Conservation (phyloP, 2,329 filamentous ascomycete genomes). For the Thelonectria discophora region DNA sequence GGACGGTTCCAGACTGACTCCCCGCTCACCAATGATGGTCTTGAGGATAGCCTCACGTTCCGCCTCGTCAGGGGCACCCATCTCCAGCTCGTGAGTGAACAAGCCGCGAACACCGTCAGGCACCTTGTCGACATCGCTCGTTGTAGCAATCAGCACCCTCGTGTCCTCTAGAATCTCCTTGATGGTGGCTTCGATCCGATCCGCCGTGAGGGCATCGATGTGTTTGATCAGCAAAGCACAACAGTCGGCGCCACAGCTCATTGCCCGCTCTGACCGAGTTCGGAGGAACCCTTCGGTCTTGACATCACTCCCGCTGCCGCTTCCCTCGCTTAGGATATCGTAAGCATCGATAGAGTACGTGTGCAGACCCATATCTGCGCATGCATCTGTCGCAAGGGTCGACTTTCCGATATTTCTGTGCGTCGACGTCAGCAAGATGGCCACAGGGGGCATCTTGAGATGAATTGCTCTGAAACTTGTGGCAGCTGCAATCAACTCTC, state of each 20-base stretch:
- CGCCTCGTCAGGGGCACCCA: conserved; percentile 89
- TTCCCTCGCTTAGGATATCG: conserved; percentile 90
- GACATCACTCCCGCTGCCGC: conserved; percentile 83
- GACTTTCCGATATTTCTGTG: conserved; percentile 94
- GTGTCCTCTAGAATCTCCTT: conserved; percentile 83
- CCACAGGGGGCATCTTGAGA: conserved; percentile 85
- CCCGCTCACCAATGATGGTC: conserved; percentile 78
- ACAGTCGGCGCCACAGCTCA: conserved; percentile 84
- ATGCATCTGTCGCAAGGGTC: conserved; percentile 78
- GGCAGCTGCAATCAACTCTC: conserved; percentile 86
- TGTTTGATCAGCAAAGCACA: conserved; percentile 89
- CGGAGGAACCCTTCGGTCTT: conserved; percentile 94
- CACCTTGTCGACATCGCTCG: conserved; percentile 93
- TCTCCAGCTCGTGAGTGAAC: conserved; percentile 95
- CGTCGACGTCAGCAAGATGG: conserved; percentile 87
- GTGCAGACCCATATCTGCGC: conserved; percentile 89
- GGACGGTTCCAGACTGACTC: conserved; percentile 80
- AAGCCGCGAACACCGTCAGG: conserved; percentile 88
- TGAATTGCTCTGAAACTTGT: conserved; percentile 89
- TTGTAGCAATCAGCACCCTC: conserved; percentile 89
- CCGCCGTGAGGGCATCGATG: conserved; percentile 88
- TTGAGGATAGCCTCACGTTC: conserved; percentile 89
- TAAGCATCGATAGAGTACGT: conserved; percentile 90
- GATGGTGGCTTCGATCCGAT: conserved; percentile 86
- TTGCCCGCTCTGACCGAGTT: conserved; percentile 85